A percentile compares a stretch with the other conserved stretches of the same genome.
These are phyloP conservation scores for Anthracocystis walkeri DNA, from an alignment of 1,284 basidiomycete species.

Conservation along the genomic window DNA sequence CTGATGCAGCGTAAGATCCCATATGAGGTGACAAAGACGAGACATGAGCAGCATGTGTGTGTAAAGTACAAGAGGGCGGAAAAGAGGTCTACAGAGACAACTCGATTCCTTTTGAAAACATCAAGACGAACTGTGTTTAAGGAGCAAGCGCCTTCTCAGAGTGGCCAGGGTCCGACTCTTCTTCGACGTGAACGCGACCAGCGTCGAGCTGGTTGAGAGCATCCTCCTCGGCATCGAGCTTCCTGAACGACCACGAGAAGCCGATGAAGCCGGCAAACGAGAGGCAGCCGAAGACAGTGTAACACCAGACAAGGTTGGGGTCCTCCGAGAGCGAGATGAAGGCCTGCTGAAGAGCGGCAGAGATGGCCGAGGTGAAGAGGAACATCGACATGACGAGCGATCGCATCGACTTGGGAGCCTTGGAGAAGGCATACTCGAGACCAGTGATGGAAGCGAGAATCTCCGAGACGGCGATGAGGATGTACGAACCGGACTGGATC, in stretches of 20 bases:
- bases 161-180: slow-evolving; percentile 22
- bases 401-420: slow-evolving; percentile 71
- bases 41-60: background rate
- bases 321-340: slow-evolving; percentile 74
- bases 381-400: slow-evolving; percentile 69
- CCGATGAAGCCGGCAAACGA: slow-evolving; percentile 70
- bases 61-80: slow-evolving; percentile 1
- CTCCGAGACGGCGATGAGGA: slow-evolving; percentile 72
- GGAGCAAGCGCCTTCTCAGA: slow-evolving; percentile 36
- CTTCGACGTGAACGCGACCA: slow-evolving; percentile 27
- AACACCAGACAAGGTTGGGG: slow-evolving; percentile 74
- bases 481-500: slow-evolving; percentile 71
- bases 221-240: slow-evolving; percentile 76
- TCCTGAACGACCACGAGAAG: slow-evolving; percentile 77
- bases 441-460: slow-evolving; percentile 86
- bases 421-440: slow-evolving; percentile 87
- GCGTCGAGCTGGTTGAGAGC: slow-evolving; percentile 57
- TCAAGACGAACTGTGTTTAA: background rate
- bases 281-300: slow-evolving; percentile 73
- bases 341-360: slow-evolving; percentile 73
- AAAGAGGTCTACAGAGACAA: background rate
- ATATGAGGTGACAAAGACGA: slow-evolving; percentile 4
- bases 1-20: slow-evolving; percentile 9
- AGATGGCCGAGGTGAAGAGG: slow-evolving; percentile 79
- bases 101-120: background rate